Conservation (phyloP, 1,284 basidiomycete species). For the Mycosarcoma mackinlayi region DNA sequence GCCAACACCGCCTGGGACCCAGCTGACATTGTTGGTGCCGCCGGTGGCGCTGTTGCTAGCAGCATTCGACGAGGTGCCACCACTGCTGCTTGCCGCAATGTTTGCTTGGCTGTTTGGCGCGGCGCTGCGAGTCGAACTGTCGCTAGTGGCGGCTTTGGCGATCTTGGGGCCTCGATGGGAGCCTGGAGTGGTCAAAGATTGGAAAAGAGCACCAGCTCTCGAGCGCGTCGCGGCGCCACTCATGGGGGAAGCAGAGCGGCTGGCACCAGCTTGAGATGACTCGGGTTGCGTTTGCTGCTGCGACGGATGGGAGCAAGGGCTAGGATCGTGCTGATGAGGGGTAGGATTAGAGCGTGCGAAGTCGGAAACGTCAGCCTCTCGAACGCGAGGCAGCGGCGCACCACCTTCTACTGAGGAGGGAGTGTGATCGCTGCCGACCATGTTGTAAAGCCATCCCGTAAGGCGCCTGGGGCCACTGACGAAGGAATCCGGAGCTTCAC, state of each 20-base stretch:
- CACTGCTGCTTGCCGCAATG: background rate
- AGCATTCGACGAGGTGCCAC: background rate
- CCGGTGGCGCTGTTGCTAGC: background rate
- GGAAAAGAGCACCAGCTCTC: constrained; percentile 32
- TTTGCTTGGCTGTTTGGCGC: constrained; percentile 2
- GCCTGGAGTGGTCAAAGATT: constrained; percentile 16
- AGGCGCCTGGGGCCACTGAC: constrained; percentile 41
- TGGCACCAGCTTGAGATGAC: background rate
- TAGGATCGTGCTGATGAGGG: background rate
- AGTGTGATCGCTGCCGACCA: constrained; percentile 47
- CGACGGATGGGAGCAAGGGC: too few relatives aligned
- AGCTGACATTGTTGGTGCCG: constrained; percentile 17
- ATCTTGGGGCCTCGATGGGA: constrained; percentile 9
- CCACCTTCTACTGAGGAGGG: constrained; percentile 17
- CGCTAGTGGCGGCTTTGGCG: constrained; percentile 7
- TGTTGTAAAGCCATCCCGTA: constrained; percentile 59
- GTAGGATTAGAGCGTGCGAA: constrained; percentile 7
- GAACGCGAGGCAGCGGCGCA: constrained; percentile 25
- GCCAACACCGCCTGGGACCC: constrained; percentile 37
- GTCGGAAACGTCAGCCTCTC: constrained; percentile 32
- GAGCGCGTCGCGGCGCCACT: constrained; percentile 6
- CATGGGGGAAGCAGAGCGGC: background rate
- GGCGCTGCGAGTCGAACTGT: constrained; percentile 5
- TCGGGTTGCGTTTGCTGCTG: background rate
- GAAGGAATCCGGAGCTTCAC: constrained; percentile 9